phyloP scores from a whole-genome alignment of 1,284 basidiomycete species.

The Amylostereum areolatum region DNA sequence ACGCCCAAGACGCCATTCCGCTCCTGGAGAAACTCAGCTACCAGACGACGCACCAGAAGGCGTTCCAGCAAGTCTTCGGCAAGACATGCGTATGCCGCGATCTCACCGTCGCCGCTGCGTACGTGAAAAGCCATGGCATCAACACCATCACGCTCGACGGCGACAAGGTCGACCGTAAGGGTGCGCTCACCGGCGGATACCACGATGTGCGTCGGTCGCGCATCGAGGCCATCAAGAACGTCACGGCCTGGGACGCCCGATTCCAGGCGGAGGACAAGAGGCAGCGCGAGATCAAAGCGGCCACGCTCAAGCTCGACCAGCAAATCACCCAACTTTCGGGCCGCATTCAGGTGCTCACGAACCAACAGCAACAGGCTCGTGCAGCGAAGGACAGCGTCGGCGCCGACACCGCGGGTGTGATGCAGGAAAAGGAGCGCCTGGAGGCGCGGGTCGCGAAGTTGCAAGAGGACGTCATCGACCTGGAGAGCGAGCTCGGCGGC shows the following conservation, averaged over 20 bases:
- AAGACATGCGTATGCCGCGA: conserved; percentile 95
- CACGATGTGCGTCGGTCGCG: conserved; percentile 89
- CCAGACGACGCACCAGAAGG: conserved; percentile 67
- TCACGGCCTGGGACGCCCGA: conserved; percentile 74
- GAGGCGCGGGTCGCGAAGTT: conserved; percentile 58
- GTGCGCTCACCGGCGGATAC: conserved; percentile 92
- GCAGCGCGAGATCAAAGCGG: conserved; percentile 69
- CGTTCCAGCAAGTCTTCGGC: conserved; percentile 98
- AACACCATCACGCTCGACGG: conserved; percentile 98
- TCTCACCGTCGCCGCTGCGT: conserved; percentile 88
- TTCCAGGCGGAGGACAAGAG: conserved; percentile 63
- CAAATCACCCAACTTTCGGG: conserved; percentile 79
- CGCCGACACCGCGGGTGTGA: conserved; percentile 57
- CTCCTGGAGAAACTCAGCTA: conserved; percentile 82
- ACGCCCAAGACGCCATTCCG: conserved; percentile 85
- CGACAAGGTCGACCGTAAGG: conserved; percentile 96
- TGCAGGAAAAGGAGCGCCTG: conserved; percentile 69
- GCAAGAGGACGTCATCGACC: conserved; percentile 65
- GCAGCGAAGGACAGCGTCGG: conserved; percentile 65
- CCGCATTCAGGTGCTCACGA: conserved; percentile 65
- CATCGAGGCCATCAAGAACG: conserved; percentile 80
- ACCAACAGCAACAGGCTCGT: conserved; percentile 67
- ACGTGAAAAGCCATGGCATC: conserved; percentile 90
- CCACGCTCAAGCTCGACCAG: conserved; percentile 76
- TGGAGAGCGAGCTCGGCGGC: conserved; percentile 63